Base-by-base conservation (phyloP, 1,284 basidiomycete species). In the Salmacisia buchloeana region DNA sequence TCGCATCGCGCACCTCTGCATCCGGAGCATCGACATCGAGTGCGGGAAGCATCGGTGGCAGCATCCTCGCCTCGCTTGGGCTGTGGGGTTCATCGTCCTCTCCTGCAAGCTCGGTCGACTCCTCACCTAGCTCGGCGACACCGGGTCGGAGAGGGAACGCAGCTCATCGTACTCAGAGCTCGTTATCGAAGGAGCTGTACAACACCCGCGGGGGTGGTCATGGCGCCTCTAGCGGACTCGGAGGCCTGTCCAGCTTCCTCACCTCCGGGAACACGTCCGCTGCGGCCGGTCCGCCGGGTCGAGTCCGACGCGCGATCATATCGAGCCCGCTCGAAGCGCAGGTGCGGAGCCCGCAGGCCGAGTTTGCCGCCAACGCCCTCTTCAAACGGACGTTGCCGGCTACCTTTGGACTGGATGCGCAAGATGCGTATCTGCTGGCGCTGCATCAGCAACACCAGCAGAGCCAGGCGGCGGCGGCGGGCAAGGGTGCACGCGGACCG, bases 241-340 rank as follows among this genome's bases (percentile, higher is more conserved):
- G 18, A 7, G 41, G 41, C 41, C 25, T 54, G 10, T 31, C 49
- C 25, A 54, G 34, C 29, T 54, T 54, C 49, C 49, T 54, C 49
- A 54, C 49, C 9, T 29, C 49, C 29, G 23, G 45, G 3, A 27
- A 12, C 6, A n/a, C 29, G 10, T 13, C 25, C 15, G n/a, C 49
- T 9, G 13, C 27, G 13, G 49, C 49, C 3, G 49, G 49, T 18
- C 49, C 49, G n/a, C 49, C 65, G 15, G 58, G 58, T 72, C 86
- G 87, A 72, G 85, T 64, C 58, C n/a, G 62, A 61, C 27, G 49
- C 23, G 68, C 73, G 34, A 75, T 74, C 74, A 67, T 82, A 76
- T 77, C 81, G 68, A 43, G 80, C 68, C 69, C 80, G 61, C 56
- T 81, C 63, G 64, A 81, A 76, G 66, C 82, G 66, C 63, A 70